These are phyloP conservation scores for Antitrichia curtipendula DNA, from an alignment of 225 moss, liverwort and hornwort genomes.

Conservation along the genomic window DNA sequence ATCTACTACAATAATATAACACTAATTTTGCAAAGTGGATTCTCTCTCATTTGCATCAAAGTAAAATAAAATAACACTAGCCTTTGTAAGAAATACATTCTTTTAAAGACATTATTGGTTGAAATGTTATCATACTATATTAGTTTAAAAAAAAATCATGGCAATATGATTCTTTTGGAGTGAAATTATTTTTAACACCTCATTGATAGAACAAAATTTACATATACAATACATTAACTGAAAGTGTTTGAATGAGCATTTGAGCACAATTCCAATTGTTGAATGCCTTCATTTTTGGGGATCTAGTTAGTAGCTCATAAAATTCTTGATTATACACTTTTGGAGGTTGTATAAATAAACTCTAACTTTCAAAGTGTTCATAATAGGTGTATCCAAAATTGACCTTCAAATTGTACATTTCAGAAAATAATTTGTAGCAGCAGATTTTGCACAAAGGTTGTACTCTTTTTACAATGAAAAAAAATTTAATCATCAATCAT, in stretches of 20 bases:
- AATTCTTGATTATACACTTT: too few relatives aligned
- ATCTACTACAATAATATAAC: background rate
- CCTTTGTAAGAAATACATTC: background rate
- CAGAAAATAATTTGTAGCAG: background rate
- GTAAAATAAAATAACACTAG: background rate
- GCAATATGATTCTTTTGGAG: fast-evolving
- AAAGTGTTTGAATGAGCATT: background rate
- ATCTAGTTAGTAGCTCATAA: background rate
- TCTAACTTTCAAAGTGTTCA: background rate
- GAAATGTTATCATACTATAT: background rate
- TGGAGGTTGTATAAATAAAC: too few relatives aligned
- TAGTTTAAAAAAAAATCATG: background rate
- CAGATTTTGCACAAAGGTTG: background rate
- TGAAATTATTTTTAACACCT: background rate
- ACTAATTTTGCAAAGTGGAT: background rate
- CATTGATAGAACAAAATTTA: background rate
- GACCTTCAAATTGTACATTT: background rate
- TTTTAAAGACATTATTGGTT: background rate
- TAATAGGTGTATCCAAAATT: background rate
- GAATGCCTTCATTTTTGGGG: background rate
- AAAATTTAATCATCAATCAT: background rate
- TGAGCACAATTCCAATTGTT: background rate
- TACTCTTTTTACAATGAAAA: background rate
- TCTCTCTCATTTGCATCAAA: background rate
- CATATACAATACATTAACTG: too few relatives aligned